Conservation (phyloP, 345 rosid genomes). For the Eucalyptus coolabah region DNA sequence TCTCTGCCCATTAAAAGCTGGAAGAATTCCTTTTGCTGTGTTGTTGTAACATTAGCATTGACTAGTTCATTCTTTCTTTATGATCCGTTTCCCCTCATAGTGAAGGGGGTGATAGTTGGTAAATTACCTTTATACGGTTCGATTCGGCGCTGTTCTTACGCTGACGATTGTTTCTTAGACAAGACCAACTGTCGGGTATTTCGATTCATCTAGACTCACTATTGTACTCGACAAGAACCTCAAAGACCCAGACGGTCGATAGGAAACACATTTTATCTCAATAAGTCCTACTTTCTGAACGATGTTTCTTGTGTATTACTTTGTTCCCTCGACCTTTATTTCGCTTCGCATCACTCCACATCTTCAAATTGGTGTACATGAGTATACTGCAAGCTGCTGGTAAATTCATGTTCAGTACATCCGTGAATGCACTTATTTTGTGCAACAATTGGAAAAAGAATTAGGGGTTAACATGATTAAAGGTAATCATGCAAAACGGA, state of each 20-base stretch:
- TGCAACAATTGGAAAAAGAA: neutral
- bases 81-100: neutral
- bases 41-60: conserved; percentile 2
- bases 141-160: neutral
- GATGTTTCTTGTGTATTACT: neutral
- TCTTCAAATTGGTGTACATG: neutral
- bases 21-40: neutral
- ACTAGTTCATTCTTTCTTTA: neutral
- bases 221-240: neutral
- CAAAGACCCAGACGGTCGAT: neutral
- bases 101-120: neutral
- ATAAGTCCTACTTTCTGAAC: neutral
- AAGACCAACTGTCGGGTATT: neutral
- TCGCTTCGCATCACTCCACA: neutral
- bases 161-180: neutral
- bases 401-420: neutral
- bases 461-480: no score
- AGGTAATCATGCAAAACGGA: no score
- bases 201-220: neutral
- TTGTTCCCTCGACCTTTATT: neutral
- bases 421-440: neutral
- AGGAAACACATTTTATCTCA: neutral
- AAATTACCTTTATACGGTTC: neutral
- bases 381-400: neutral
- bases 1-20: neutral